phyloP scores from a whole-genome alignment of 139 green algal genomes.

The Zygnema circumcarinatum region DNA sequence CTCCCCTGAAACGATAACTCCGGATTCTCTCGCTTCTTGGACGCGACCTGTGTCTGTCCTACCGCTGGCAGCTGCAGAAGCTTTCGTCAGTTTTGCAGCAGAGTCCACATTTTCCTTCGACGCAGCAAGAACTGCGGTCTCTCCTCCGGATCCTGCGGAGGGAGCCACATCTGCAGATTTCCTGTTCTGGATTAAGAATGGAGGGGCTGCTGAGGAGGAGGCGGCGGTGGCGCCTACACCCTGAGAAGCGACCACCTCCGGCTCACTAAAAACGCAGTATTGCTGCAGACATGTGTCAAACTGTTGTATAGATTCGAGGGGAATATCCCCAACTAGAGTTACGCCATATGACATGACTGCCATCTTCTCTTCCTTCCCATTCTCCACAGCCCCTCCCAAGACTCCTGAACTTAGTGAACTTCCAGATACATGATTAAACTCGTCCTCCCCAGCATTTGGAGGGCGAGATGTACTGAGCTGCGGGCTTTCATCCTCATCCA shows the following conservation, averaged over 20 bases:
- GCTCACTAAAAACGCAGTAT: conserved; percentile 21
- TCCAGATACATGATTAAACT: background rate
- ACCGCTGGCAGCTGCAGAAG: background rate
- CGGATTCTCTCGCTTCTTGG: background rate
- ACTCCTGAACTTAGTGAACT: background rate
- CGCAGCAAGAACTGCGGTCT: background rate
- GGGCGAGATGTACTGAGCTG: background rate
- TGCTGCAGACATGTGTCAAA: background rate
- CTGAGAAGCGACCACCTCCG: conserved; percentile 1
- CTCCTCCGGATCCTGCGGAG: too few species aligned
- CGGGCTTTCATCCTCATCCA: background rate
- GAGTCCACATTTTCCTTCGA: background rate
- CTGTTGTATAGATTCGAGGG: background rate
- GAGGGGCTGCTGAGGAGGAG: background rate
- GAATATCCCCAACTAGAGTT: background rate
- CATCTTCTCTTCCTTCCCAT: background rate
- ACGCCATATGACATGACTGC: conserved; percentile 17
- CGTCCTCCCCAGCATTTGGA: background rate
- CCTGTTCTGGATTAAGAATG: background rate
- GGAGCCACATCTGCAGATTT: background rate
- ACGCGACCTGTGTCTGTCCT: background rate
- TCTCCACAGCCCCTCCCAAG: background rate
- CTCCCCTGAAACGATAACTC: background rate
- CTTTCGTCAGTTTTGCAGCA: background rate
- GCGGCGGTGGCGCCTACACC: background rate